These are phyloP conservation scores for Euphorbia peplus DNA, from an alignment of 345 rosid genomes.

Conservation along the genomic window DNA sequence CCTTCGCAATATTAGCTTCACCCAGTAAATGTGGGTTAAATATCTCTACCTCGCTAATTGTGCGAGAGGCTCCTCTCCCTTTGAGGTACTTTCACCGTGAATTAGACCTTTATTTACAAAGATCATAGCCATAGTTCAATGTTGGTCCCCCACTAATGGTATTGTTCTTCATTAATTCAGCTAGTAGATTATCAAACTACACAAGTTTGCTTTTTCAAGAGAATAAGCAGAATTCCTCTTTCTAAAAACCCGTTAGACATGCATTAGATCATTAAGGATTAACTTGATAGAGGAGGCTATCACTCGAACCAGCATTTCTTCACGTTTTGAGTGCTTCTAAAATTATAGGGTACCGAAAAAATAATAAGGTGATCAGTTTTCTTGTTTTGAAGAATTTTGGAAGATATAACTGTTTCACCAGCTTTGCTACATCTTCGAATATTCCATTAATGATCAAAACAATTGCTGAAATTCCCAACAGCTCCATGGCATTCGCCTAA, in stretches of 20 bases:
- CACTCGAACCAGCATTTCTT: slow-evolving; percentile 45
- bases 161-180: slow-evolving; percentile 37
- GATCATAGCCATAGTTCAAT: no score
- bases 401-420: slow-evolving; percentile 43
- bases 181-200: slow-evolving; percentile 55
- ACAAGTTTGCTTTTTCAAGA: slow-evolving; percentile 64
- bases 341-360: slow-evolving; percentile 61
- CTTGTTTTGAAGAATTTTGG: slow-evolving; percentile 58
- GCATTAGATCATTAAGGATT: slow-evolving; percentile 52
- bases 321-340: slow-evolving; percentile 50
- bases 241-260: slow-evolving; percentile 31
- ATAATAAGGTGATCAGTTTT: slow-evolving; percentile 51
- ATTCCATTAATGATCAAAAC: no score
- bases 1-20: no score
- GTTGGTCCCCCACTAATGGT: no score
- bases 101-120: no score
- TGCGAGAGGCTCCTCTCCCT: no score
- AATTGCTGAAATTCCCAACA: slow-evolving; percentile 56
- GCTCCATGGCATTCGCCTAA: slow-evolving; percentile 68
- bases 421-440: slow-evolving; percentile 61
- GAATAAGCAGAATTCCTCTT: slow-evolving; percentile 39
- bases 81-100: no score
- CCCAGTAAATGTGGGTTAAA: no score
- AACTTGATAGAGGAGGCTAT: slow-evolving; percentile 55
- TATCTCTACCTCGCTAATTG: no score